Percentiles rank a stretch among this genome's conserved stretches.
Conservation (phyloP, 1,139 yeast genomes). For the Scheffersomyces segobiensis region DNA sequence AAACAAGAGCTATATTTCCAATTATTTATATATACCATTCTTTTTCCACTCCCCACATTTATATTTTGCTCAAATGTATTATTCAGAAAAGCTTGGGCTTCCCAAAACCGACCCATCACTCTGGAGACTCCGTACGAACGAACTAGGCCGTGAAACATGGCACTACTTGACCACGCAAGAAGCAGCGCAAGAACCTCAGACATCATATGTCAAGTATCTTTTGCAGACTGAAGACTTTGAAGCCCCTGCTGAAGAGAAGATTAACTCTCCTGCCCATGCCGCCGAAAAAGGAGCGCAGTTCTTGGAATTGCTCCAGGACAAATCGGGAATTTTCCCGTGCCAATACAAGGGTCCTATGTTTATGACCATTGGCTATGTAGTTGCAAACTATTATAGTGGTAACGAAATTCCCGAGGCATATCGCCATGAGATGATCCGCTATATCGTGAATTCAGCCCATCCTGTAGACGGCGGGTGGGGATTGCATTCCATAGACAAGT, state of each 20-base stretch:
- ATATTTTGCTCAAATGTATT: constrained; percentile 27
- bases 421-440: constrained; percentile 71
- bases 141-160: constrained; percentile 83
- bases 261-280: constrained; percentile 56
- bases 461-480: constrained; percentile 99
- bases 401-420: constrained; percentile 68
- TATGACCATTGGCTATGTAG: constrained; percentile 87
- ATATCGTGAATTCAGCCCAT: constrained; percentile 84
- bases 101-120: constrained; percentile 65
- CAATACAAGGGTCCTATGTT: constrained; percentile 98
- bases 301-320: constrained; percentile 66
- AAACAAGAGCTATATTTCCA: background rate
- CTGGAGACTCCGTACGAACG: constrained; percentile 77
- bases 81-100: constrained; percentile 64
- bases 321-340: constrained; percentile 82
- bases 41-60: constrained; percentile 1
- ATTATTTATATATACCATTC: background rate
- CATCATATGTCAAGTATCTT: constrained; percentile 59
- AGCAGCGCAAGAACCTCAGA: constrained; percentile 46
- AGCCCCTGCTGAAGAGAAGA: constrained; percentile 34
- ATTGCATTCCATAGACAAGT: constrained; percentile 83
- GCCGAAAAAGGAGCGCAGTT: constrained; percentile 77
- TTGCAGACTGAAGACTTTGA: constrained; percentile 48
- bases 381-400: constrained; percentile 68
- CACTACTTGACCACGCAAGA: constrained; percentile 54